A percentile compares a stretch with the other conserved stretches of the same genome.
These are phyloP conservation scores for Penicillium salamii DNA, from an alignment of 495 filamentous ascomycete species.

Conservation along the genomic window DNA sequence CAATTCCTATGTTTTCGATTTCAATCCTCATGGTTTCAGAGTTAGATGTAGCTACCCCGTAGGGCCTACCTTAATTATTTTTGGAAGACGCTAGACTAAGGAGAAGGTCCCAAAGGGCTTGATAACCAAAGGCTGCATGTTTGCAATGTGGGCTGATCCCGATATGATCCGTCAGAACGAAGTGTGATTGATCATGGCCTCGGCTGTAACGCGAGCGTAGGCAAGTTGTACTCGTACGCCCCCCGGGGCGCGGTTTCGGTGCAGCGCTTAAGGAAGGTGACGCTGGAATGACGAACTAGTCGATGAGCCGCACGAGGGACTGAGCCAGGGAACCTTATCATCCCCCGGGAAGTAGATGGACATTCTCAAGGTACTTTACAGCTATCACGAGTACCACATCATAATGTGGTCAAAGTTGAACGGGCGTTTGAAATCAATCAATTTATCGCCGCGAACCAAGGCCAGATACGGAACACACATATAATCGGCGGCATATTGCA, in stretches of 20 bases:
- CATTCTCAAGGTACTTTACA: too few species aligned
- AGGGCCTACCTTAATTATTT: neutral
- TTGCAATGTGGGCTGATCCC: neutral
- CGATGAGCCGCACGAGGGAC: constrained; percentile 1
- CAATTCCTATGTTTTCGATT: constrained; percentile 2
- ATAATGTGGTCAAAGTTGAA: too few species aligned
- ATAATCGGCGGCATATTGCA: too few species aligned
- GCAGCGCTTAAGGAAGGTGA: neutral
- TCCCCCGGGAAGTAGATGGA: too few species aligned
- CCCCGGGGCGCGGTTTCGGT: neutral
- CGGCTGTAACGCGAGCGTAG: constrained; percentile 10
- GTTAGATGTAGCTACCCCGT: neutral
- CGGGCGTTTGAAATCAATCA: too few species aligned
- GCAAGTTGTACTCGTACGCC: neutral
- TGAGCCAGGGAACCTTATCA: neutral
- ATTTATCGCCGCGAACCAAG: too few species aligned
- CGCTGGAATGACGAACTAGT: neutral
- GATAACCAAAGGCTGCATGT: neutral
- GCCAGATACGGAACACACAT: too few species aligned
- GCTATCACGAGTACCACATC: neutral
- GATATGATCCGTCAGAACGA: constrained; percentile 18
- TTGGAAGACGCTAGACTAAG: neutral
- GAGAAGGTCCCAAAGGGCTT: too few species aligned
- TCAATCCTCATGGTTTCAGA: neutral
- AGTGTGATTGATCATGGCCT: constrained; percentile 17